These are phyloP conservation scores for Cercospora citrullina DNA, from an alignment of 2,329 filamentous ascomycete species.

Conservation along the genomic window DNA sequence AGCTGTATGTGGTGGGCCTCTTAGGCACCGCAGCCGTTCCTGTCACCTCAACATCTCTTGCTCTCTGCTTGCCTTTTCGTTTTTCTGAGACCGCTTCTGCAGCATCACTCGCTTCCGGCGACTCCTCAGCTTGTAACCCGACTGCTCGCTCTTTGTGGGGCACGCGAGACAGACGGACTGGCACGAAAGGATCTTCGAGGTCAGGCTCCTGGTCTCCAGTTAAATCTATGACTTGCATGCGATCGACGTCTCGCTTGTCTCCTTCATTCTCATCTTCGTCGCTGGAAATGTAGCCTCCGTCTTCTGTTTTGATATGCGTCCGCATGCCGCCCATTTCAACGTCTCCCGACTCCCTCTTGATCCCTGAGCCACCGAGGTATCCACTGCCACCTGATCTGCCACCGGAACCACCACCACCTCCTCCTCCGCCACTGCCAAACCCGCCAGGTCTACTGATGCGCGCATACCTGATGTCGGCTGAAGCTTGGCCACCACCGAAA, in stretches of 20 bases:
- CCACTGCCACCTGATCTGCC: slow-evolving; percentile 26
- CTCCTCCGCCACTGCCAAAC: slow-evolving; percentile 16
- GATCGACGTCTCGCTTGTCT: slow-evolving; percentile 56
- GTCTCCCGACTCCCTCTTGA: slow-evolving; percentile 39
- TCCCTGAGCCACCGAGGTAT: slow-evolving; percentile 32
- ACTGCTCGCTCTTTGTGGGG: slow-evolving; percentile 57
- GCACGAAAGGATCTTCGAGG: slow-evolving; percentile 44
- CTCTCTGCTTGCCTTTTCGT: slow-evolving; percentile 42
- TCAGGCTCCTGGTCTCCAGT: slow-evolving; percentile 46
- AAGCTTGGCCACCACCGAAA: slow-evolving; percentile 42
- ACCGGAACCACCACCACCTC: slow-evolving; percentile 15
- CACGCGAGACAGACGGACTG: slow-evolving; percentile 57
- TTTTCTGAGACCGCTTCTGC: slow-evolving; percentile 25
- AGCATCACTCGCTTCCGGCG: slow-evolving; percentile 28
- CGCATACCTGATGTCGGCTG: slow-evolving; percentile 20
- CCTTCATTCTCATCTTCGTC: slow-evolving; percentile 53
- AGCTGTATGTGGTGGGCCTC: slow-evolving; percentile 41
- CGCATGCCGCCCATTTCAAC: slow-evolving; percentile 27
- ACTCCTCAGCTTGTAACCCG: slow-evolving; percentile 45
- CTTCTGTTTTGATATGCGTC: slow-evolving; percentile 32
- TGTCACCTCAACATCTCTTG: slow-evolving; percentile 47
- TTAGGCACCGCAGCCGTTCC: slow-evolving; percentile 47
- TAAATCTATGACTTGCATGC: slow-evolving; percentile 58
- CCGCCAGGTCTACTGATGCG: slow-evolving; percentile 21
- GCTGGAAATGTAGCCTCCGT: slow-evolving; percentile 49